Conservation (phyloP, 2,329 filamentous ascomycete species). For the Claviceps lovelessii region DNA sequence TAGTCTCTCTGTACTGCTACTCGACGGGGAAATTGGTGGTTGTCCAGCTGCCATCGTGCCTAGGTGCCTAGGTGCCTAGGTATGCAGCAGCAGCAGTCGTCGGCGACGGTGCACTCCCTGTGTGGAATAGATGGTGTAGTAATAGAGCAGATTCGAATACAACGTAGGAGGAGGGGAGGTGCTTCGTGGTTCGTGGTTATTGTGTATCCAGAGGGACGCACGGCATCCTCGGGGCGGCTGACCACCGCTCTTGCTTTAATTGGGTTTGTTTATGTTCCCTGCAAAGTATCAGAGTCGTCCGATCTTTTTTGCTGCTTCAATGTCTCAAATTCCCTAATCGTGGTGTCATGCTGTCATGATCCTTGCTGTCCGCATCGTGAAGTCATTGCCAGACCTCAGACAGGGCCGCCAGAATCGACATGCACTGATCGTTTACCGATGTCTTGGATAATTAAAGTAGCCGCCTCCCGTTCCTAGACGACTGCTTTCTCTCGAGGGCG, state of each 20-base stretch:
- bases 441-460: not conserved
- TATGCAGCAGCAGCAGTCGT: not conserved
- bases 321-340: too few relatives aligned
- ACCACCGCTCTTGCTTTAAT: not conserved
- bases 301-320: not conserved
- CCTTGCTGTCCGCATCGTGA: not conserved
- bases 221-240: slow-evolving; percentile 1
- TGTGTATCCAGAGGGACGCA: not conserved
- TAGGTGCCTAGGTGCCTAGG: too few relatives aligned
- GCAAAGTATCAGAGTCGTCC: not conserved
- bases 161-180: not conserved
- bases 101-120: too few relatives aligned
- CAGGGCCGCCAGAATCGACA: not conserved
- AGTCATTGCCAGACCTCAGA: not conserved
- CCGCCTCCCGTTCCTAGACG: not conserved
- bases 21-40: not conserved
- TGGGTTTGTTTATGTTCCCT: not conserved
- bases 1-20: too few relatives aligned
- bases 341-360: not conserved
- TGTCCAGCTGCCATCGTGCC: not conserved
- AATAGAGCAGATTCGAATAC: not conserved
- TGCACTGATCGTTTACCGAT: not conserved
- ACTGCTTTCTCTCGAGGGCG: not conserved
- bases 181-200: not conserved
- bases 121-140: not conserved